Evolutionary conservation across 2,329 filamentous ascomycete genomes (phyloP).

Genomic region (Dissoconium aciculare): DNA sequence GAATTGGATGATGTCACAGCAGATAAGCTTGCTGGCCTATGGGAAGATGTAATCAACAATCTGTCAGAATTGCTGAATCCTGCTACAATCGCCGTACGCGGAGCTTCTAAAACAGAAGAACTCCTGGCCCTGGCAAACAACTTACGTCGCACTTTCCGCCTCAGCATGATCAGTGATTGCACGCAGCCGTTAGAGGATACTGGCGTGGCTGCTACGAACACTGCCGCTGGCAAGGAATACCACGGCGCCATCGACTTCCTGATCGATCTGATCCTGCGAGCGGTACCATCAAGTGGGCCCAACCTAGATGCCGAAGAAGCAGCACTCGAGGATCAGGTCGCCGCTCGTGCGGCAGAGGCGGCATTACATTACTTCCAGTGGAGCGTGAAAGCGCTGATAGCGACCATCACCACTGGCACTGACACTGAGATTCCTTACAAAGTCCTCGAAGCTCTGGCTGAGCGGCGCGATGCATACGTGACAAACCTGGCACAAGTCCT

Average conservation of each 20-base stretch:
- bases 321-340: conserved; percentile 63
- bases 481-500: conserved; percentile 37
- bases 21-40: conserved; percentile 62
- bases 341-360: conserved; percentile 59
- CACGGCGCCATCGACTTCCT: conserved; percentile 49
- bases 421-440: conserved; percentile 41
- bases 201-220: conserved; percentile 28
- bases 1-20: conserved; percentile 79
- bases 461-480: conserved; percentile 38
- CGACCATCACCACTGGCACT: conserved; percentile 34
- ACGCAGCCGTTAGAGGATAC: conserved; percentile 53
- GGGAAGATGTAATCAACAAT: conserved; percentile 67
- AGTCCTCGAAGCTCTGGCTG: conserved; percentile 43
- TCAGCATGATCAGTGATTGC: conserved; percentile 45
- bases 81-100: conserved; percentile 55
- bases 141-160: conserved; percentile 18
- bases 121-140: conserved; percentile 21
- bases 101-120: conserved; percentile 42
- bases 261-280: conserved; percentile 57
- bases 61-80: conserved; percentile 54
- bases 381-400: conserved; percentile 34
- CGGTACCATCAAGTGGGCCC: conserved; percentile 47
- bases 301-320: conserved; percentile 50
- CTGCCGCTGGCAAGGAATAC: conserved; percentile 12
- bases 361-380: conserved; percentile 90